Evolutionary conservation across 140 eudicot species (phyloP).

Genomic region (Ambrosia hybrid): DNA sequence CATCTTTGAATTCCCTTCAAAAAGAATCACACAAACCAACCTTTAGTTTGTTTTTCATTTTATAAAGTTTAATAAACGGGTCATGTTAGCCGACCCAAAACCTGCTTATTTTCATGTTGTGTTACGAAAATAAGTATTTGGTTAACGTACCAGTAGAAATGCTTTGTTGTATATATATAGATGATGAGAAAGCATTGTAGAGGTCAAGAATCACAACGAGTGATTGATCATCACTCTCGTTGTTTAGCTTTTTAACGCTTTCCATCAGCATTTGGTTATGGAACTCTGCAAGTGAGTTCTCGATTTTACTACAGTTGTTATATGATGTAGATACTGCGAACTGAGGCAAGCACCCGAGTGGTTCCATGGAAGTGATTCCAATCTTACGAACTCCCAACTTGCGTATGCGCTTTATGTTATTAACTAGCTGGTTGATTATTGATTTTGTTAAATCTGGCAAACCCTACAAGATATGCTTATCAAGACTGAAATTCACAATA

Average conservation of each 20-base stretch:
- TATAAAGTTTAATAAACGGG: too few species aligned
- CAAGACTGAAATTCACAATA: too few species aligned
- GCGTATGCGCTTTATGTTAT: slow-evolving; percentile 46
- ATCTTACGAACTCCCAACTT: slow-evolving; percentile 57
- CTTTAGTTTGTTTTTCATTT: background rate
- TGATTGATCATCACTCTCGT: slow-evolving; percentile 24
- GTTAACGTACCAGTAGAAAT: slow-evolving; percentile 32
- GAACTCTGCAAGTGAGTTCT: slow-evolving; percentile 35
- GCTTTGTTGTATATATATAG: slow-evolving; percentile 27
- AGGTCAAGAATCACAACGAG: slow-evolving; percentile 49
- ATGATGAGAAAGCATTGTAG: slow-evolving; percentile 54
- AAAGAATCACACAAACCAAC: background rate
- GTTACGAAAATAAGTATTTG: too few species aligned
- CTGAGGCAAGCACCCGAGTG: slow-evolving; percentile 72
- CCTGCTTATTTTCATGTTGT: too few species aligned
- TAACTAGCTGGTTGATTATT: slow-evolving; percentile 44
- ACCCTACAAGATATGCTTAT: slow-evolving; percentile 30
- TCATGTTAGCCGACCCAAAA: background rate
- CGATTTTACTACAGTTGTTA: slow-evolving; percentile 43
- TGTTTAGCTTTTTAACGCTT: slow-evolving; percentile 41
- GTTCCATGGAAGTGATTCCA: slow-evolving; percentile 55
- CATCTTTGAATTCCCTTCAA: slow-evolving; percentile 31
- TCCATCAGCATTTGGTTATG: slow-evolving; percentile 55
- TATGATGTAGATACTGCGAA: slow-evolving; percentile 35
- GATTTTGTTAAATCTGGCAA: slow-evolving; percentile 41